phyloP scores from a whole-genome alignment of 129 eudicot species.

The Flaveria brownii region DNA sequence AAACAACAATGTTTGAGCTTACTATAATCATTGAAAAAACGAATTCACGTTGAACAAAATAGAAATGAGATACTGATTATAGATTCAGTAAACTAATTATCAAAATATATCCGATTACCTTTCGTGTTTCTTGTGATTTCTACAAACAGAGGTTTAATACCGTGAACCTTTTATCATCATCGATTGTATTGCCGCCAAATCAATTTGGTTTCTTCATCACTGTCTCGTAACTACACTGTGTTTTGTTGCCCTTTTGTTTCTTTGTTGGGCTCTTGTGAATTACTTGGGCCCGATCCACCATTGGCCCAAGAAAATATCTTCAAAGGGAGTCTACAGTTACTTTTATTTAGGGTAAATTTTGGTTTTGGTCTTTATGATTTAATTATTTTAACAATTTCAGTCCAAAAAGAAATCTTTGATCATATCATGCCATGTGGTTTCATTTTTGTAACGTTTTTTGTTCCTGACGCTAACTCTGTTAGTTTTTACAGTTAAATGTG shows the following conservation, averaged over 20 bases:
- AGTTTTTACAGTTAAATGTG: too few relatives aligned
- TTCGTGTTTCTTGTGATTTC: neutral
- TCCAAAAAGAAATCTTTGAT: too few relatives aligned
- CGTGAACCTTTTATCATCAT: neutral
- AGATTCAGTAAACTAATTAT: neutral
- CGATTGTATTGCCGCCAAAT: conserved; percentile 37
- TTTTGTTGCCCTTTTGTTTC: neutral
- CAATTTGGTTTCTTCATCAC: conserved; percentile 25
- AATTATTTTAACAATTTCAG: too few relatives aligned
- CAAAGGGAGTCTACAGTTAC: too few relatives aligned
- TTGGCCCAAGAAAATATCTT: neutral
- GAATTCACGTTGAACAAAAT: neutral
- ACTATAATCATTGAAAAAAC: neutral
- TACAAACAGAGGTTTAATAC: conserved; percentile 3
- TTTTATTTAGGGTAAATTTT: too few relatives aligned
- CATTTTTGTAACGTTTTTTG: too few relatives aligned
- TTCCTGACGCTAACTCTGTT: too few relatives aligned
- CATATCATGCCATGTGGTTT: too few relatives aligned
- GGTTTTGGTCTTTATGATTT: too few relatives aligned
- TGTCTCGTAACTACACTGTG: neutral
- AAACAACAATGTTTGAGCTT: neutral
- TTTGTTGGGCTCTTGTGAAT: neutral
- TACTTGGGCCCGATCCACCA: conserved; percentile 19
- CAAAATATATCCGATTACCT: conserved; percentile 9
- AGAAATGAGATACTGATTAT: conserved; percentile 6